Conservation (phyloP, 2,329 filamentous ascomycete genomes). For the Colletotrichum sp. region DNA sequence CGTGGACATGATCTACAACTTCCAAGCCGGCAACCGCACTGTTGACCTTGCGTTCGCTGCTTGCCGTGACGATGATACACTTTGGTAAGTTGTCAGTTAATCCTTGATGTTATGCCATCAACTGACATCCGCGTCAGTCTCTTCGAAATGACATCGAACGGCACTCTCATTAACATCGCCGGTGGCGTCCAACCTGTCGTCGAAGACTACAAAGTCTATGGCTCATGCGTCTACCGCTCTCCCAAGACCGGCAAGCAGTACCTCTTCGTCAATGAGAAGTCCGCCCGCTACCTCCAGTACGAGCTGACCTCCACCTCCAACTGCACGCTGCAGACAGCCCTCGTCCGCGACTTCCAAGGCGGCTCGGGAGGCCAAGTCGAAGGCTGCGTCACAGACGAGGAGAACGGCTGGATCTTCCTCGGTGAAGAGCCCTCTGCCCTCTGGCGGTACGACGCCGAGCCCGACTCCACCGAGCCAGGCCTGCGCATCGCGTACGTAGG, state of each 20-base stretch:
- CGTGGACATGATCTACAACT: conserved; percentile 57
- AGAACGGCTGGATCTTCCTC: conserved; percentile 53
- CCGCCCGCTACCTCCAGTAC: conserved; percentile 57
- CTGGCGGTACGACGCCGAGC: conserved; percentile 58
- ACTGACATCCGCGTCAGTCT: conserved; percentile 33
- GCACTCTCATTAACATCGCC: conserved; percentile 43
- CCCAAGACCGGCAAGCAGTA: conserved; percentile 51
- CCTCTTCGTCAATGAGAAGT: conserved; percentile 59
- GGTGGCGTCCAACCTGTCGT: conserved; percentile 52
- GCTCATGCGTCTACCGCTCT: conserved; percentile 56
- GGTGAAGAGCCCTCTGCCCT: conserved; percentile 56
- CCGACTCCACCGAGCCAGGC: conserved; percentile 39
- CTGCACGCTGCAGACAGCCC: conserved; percentile 45
- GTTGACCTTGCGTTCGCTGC: conserved; percentile 55
- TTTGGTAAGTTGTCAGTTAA: conserved; percentile 42
- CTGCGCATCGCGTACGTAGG: conserved; percentile 45
- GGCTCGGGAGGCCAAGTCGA: conserved; percentile 58
- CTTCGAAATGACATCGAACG: conserved; percentile 52
- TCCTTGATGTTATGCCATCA: neutral
- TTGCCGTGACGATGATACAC: conserved; percentile 53
- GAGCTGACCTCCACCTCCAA: conserved; percentile 46
- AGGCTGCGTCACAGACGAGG: conserved; percentile 57
- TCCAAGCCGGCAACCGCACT: conserved; percentile 44
- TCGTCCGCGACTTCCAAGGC: conserved; percentile 55
- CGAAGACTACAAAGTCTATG: conserved; percentile 51